Evolutionary conservation across 2,329 filamentous ascomycete genomes (phyloP), one percentile per base, ranked within the genome.

Genomic region (Sodiomyces alkalinus): DNA sequence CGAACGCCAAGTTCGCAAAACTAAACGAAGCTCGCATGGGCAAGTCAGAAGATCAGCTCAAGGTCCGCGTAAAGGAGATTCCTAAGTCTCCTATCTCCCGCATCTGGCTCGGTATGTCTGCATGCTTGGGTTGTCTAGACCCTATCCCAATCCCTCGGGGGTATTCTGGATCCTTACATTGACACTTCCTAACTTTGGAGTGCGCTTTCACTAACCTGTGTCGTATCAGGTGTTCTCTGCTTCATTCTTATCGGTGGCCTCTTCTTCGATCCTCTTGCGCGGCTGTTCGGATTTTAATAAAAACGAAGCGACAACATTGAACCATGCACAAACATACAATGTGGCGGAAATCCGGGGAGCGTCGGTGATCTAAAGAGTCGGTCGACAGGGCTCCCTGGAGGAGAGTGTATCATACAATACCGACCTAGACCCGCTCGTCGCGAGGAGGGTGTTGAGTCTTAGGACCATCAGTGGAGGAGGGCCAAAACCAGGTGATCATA

Each of bases 1-100:
- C 77, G 38, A 90, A 90, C 60, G 70, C 70, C 47, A 78, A 79
- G 55, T 92, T 82, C 56, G 74, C 67, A 41, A 76, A 77, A 50
- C 64, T 69, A 30, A 74, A 87, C 50, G 73, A 79, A 48, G 59
- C 63, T 34, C 79, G 75, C 48, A 78, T 79, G 52, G 81, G 81
- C 55, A 83, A 81, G 59, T 65, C 73, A n/a, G 64, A 72, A 33
- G 58, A 58, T 15, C 65, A 73, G 37, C 50, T 75, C 41, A 75
- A 75, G 64, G 70, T 72, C 57, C 56, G 57, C 36, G 44, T 41
- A 41, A 69, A 74, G 60, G 61, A 68, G 44, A 42, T 53, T 33
- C 38, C 51, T 32, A 74, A 74, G 62, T 64, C 68, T 32, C 65
- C 72, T 39, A 66, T 79, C 46, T 74, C 72, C 17, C 60, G 65